Evolutionary conservation across 805 yeast genomes (phyloP).

Genomic region (Cyberlindnera petersonii): DNA sequence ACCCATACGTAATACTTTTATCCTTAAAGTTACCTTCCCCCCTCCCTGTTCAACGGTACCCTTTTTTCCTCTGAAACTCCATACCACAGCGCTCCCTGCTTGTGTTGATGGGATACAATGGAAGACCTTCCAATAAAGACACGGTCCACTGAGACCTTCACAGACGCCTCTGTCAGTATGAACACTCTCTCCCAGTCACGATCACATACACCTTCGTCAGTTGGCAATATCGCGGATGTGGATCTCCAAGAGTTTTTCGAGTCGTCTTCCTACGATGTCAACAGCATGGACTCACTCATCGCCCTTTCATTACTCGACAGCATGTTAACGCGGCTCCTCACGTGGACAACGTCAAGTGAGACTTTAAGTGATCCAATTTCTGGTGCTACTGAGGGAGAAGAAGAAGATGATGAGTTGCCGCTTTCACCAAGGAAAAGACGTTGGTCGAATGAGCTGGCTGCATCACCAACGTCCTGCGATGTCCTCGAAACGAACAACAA

Average conservation of each 20-base stretch:
- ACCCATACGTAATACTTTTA: background rate
- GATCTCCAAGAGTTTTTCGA: conserved; percentile 11
- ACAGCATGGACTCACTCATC: conserved; percentile 6
- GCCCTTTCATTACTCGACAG: conserved; percentile 11
- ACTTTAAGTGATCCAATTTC: background rate
- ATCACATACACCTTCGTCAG: conserved; percentile 13
- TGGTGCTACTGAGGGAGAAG: conserved; percentile 2
- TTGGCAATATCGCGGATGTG: conserved; percentile 9
- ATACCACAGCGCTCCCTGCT: too few species aligned
- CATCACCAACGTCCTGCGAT: background rate
- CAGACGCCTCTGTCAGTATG: conserved; percentile 6
- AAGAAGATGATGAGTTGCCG: conserved; percentile 10
- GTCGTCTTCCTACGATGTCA: background rate
- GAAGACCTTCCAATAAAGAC: conserved; percentile 13
- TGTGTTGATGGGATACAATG: too few species aligned
- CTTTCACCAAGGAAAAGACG: conserved; percentile 20
- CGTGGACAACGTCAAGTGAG: background rate
- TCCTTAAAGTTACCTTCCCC: background rate
- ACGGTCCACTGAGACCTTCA: conserved; percentile 11
- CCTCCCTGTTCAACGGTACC: too few species aligned
- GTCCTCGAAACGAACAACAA: background rate
- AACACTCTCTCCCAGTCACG: too few species aligned
- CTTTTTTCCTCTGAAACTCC: too few species aligned
- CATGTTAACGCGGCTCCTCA: conserved; percentile 2
- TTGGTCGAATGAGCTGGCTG: conserved; percentile 9